Evolutionary conservation across 2,329 filamentous ascomycete genomes (phyloP), one percentile per base, ranked within the genome.

Genomic region (Phoma sp.): DNA sequence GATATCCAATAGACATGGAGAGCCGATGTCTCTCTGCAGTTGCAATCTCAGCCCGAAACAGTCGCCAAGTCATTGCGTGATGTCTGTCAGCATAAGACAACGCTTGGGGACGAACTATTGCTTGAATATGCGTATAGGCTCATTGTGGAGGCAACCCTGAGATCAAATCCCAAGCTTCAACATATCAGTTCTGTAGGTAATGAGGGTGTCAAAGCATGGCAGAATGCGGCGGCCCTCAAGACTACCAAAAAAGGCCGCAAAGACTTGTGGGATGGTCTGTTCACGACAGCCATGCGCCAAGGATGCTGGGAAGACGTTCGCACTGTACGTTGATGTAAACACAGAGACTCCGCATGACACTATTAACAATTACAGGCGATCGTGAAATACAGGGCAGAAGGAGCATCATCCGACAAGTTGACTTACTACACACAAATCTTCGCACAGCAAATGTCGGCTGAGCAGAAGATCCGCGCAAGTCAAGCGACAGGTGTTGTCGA

Each of bases 271-370:
- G 66, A 69, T 33, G 43, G 48, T 6, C 52, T 74, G 12, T 73
- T 70, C 22, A 55, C 57, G 15, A 57, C 45, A 38, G 68, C 73
- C n/a, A 64, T 71, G 59, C 57, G 58, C 17, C 64, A 68, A 38
- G 65, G 67, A 36, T 73, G 67, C 46, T 74, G 72, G 72, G 71
- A 74, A 33, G 71, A 74, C 60, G 72, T 67, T 29, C 67, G 68
- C 35, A 60, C 57, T 33, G 73, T 74, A 67, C 13, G 69, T 63
- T 24, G 13, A 25, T 9, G 5, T 39, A 37, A n/a, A 15, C 7
- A 7, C 6, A 24, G 6, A 24, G 4, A 5, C 8, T 6, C 1
- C 12, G 25, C 7, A 6, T 12, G 1, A 25, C 6, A 8, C 21
- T 21, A 19, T 43, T 55, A 3, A 46, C 31, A 13, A 22, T 17